Percentiles rank a stretch among this genome's conserved stretches.
Conservation (phyloP, 352 stramenopile species). For the Globisporangium emineosum region DNA sequence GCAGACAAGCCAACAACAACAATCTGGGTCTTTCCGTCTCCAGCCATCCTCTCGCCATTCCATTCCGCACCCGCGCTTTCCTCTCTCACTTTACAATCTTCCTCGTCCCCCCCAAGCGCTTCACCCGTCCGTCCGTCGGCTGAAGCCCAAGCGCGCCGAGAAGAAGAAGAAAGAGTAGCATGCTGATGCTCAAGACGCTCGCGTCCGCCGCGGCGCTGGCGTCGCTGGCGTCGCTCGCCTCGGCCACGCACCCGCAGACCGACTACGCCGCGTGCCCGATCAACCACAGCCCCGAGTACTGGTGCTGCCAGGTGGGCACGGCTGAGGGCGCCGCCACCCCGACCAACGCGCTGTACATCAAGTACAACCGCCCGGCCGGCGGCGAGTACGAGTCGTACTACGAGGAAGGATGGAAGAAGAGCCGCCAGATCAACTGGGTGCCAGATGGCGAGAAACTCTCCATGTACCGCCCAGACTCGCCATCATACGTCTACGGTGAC, state of each 20-base stretch:
- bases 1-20: background rate
- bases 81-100: conserved; percentile 17
- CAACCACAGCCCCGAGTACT: conserved; percentile 55
- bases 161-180: conserved; percentile 4
- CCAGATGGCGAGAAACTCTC: conserved; percentile 37
- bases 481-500: conserved; percentile 53
- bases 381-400: conserved; percentile 47
- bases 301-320: conserved; percentile 47
- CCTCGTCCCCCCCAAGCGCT: conserved; percentile 18
- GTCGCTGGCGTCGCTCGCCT: conserved; percentile 24
- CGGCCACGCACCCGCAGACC: conserved; percentile 42
- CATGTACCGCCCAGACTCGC: conserved; percentile 55
- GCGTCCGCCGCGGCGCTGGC: conserved; percentile 15
- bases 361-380: conserved; percentile 55
- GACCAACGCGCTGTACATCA: conserved; percentile 47
- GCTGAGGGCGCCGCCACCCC: conserved; percentile 26
- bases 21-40: no score
- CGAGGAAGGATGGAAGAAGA: conserved; percentile 63
- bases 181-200: conserved; percentile 16
- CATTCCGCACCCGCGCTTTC: background rate
- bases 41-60: background rate
- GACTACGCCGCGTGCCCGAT: conserved; percentile 60
- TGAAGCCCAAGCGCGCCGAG: conserved; percentile 14
- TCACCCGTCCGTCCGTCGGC: background rate
- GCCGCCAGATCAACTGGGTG: conserved; percentile 63